Conservation (phyloP, 345 rosid genomes). For the Turnera subulata region DNA sequence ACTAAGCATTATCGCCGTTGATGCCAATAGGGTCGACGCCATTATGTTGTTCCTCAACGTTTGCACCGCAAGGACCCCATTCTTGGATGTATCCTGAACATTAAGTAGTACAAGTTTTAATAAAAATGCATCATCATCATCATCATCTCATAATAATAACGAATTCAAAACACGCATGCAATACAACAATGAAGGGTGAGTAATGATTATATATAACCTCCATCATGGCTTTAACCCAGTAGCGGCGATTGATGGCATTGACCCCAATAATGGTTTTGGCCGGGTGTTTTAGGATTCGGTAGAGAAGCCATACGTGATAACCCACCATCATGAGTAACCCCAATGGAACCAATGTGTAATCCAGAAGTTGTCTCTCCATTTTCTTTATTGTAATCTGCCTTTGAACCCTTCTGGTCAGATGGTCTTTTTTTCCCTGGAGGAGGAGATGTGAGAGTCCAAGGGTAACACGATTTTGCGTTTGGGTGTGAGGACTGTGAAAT, state of each 20-base stretch:
- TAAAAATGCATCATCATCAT: too few species aligned
- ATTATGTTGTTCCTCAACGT: constrained; percentile 85
- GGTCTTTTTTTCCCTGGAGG: not conserved
- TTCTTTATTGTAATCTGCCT: too few species aligned
- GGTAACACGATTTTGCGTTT: too few species aligned
- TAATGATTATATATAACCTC: constrained; percentile 38
- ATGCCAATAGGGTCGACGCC: constrained; percentile 89
- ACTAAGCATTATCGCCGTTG: constrained; percentile 79
- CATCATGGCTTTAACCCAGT: constrained; percentile 93
- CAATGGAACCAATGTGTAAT: constrained; percentile 55
- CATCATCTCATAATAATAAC: too few species aligned
- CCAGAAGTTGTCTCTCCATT: constrained; percentile 55
- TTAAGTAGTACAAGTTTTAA: not conserved
- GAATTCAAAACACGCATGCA: not conserved
- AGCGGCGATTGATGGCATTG: constrained; percentile 77
- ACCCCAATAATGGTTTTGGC: constrained; percentile 64
- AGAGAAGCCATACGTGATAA: constrained; percentile 76
- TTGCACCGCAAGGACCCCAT: constrained; percentile 88
- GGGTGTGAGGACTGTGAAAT: too few species aligned
- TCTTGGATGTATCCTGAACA: constrained; percentile 64
- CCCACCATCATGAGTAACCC: constrained; percentile 49
- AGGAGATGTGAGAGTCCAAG: not conserved
- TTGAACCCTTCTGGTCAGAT: too few species aligned
- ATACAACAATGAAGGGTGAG: too few species aligned
- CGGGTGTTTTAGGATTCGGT: constrained; percentile 53